These are phyloP conservation scores for Sugiyamaella boreocaroliniensis DNA, from an alignment of 805 yeast species.

Conservation along the genomic window DNA sequence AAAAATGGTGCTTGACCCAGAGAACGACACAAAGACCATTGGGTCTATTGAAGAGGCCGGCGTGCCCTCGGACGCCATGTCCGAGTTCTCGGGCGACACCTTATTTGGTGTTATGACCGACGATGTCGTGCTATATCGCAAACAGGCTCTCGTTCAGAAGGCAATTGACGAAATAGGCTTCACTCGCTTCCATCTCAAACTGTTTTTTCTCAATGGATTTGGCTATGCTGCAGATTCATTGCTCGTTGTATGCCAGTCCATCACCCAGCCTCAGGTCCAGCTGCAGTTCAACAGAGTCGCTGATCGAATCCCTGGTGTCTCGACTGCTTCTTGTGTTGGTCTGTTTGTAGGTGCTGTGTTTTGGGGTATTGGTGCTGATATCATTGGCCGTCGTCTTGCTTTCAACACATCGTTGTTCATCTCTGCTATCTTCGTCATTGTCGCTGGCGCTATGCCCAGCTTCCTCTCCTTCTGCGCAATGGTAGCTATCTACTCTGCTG, in stretches of 20 bases:
- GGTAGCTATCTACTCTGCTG: constrained; percentile 29
- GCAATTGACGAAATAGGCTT: constrained; percentile 57
- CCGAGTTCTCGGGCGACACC: not conserved
- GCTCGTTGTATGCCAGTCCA: constrained; percentile 40
- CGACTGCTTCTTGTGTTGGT: constrained; percentile 44
- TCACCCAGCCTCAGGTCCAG: constrained; percentile 41
- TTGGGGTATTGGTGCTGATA: constrained; percentile 51
- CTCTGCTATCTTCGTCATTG: constrained; percentile 43
- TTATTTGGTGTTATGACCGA: constrained; percentile 4
- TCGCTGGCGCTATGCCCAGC: constrained; percentile 44
- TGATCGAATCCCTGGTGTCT: constrained; percentile 37
- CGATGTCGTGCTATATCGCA: constrained; percentile 7
- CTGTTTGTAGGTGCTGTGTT: constrained; percentile 44
- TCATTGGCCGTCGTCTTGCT: constrained; percentile 47
- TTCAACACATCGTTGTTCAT: constrained; percentile 44
- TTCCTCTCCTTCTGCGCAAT: constrained; percentile 44
- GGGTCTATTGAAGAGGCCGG: not conserved
- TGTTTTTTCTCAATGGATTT: constrained; percentile 46
- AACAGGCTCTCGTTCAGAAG: constrained; percentile 37
- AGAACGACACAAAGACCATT: not conserved
- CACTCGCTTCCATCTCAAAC: constrained; percentile 46
- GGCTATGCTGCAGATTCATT: constrained; percentile 52
- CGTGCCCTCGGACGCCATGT: not conserved
- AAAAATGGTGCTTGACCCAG: not conserved
- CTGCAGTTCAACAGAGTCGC: constrained; percentile 36